phyloP scores from a whole-genome alignment of 2,329 filamentous ascomycete species.

The Dendryphion nanum region DNA sequence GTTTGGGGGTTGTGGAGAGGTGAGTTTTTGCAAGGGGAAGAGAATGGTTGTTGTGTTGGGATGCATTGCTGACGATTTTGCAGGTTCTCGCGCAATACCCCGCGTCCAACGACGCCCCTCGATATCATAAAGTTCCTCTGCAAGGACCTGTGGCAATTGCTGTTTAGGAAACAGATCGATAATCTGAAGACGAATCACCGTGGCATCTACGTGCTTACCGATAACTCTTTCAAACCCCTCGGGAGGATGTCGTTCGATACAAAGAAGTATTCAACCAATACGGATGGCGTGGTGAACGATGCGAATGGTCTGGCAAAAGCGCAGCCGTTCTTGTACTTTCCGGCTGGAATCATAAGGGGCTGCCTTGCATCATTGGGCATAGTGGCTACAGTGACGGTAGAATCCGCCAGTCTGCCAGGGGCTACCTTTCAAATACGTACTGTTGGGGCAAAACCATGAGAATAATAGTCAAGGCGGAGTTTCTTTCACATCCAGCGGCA shows the following conservation, averaged over 20 bases:
- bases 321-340: constrained; percentile 81
- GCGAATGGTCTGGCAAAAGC: constrained; percentile 29
- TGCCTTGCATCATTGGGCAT: constrained; percentile 92
- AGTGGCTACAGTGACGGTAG: constrained; percentile 85
- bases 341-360: constrained; percentile 87
- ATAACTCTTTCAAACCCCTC: constrained; percentile 87
- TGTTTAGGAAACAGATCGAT: constrained; percentile 96
- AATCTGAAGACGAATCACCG: constrained; percentile 98
- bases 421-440: constrained; percentile 98
- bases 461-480: too few relatives aligned
- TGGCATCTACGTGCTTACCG: constrained; percentile 93
- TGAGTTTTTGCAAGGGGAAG: too few relatives aligned
- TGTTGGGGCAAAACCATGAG: constrained; percentile 63
- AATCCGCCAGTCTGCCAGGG: constrained; percentile 79
- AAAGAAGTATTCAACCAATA: constrained; percentile 27
- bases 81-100: constrained; percentile 75
- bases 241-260: constrained; percentile 81
- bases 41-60: too few relatives aligned
- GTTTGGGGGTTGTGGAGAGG: constrained; percentile 88
- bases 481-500: too few relatives aligned
- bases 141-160: constrained; percentile 94
- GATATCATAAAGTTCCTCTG: constrained; percentile 98
- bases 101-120: constrained; percentile 86
- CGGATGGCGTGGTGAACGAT: constrained; percentile 51
- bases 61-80: neutral